Evolutionary conservation across 2,329 filamentous ascomycete species (phyloP).

Genomic region (Fusarium stilboides): DNA sequence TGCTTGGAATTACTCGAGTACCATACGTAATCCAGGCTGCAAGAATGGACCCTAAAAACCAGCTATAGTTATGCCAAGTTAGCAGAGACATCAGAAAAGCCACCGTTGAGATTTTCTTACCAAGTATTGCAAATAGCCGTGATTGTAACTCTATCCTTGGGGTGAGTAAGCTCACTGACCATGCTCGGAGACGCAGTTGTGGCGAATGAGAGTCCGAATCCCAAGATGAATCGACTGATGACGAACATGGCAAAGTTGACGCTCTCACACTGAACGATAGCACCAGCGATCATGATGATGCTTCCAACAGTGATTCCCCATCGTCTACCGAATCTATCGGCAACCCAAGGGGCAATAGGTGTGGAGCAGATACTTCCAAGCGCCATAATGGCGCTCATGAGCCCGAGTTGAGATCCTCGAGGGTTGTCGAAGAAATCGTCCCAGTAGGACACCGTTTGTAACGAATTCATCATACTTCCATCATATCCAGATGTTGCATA

Average conservation of each 20-base stretch:
- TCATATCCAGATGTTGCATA: constrained; percentile 60
- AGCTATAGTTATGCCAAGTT: constrained; percentile 56
- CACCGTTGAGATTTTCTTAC: constrained; percentile 3
- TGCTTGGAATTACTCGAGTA: constrained; percentile 58
- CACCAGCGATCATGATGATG: constrained; percentile 53
- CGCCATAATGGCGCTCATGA: constrained; percentile 62
- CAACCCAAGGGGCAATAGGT: constrained; percentile 52
- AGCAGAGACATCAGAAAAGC: neutral
- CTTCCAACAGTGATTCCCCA: constrained; percentile 53
- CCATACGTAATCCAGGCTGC: constrained; percentile 62
- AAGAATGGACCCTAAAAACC: constrained; percentile 62
- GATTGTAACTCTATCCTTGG: constrained; percentile 66
- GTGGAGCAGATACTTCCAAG: constrained; percentile 61
- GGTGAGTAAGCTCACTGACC: constrained; percentile 68
- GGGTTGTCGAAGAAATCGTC: constrained; percentile 58
- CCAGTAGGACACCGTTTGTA: constrained; percentile 62
- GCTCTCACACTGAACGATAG: constrained; percentile 52
- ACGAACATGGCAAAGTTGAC: constrained; percentile 66
- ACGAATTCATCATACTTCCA: constrained; percentile 65
- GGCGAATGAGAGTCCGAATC: constrained; percentile 67
- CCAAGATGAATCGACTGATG: constrained; percentile 66
- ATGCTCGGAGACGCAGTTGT: constrained; percentile 66
- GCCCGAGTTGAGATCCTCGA: constrained; percentile 50
- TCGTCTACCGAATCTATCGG: constrained; percentile 52
- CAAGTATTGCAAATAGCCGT: constrained; percentile 68